Evolutionary conservation across 176 grass and related monocot species (phyloP).

Genomic region (Musa acuminata): DNA sequence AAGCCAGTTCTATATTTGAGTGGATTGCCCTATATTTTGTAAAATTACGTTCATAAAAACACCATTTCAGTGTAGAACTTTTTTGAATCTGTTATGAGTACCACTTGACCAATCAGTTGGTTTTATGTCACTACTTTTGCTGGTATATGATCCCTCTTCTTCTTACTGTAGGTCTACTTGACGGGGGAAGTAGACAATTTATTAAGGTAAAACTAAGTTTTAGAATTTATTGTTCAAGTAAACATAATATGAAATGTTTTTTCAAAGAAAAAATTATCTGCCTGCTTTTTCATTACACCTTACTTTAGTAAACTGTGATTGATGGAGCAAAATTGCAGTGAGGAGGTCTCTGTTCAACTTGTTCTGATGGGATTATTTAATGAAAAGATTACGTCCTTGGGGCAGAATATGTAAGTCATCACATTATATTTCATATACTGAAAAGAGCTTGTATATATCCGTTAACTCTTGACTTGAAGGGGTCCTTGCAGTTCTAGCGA

Average conservation of each 20-base stretch:
- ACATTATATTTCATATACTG: conserved; percentile 21
- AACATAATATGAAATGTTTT: not conserved
- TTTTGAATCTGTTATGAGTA: not conserved
- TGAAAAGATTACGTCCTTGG: conserved; percentile 19
- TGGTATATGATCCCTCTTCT: not conserved
- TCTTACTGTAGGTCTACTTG: conserved; percentile 6
- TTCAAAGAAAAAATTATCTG: not conserved
- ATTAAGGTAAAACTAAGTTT: conserved; percentile 13
- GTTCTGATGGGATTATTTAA: conserved; percentile 44
- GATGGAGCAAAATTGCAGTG: conserved; percentile 40
- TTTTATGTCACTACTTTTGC: not conserved
- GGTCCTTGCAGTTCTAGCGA: conserved; percentile 18
- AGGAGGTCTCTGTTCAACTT: conserved; percentile 50
- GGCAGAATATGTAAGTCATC: conserved; percentile 48
- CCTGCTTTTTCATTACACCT: not conserved
- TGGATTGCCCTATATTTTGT: not conserved
- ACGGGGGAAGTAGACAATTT: not conserved
- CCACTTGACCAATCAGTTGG: not conserved
- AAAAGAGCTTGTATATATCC: conserved; percentile 8
- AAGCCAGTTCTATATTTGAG: not conserved
- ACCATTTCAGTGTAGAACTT: not conserved
- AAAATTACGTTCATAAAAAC: not conserved
- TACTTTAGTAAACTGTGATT: conserved; percentile 2
- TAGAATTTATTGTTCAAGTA: not conserved
- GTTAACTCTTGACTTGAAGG: not conserved